Conservation (phyloP, 2,329 filamentous ascomycete genomes). For the Aspergillus quadrilineatus region DNA sequence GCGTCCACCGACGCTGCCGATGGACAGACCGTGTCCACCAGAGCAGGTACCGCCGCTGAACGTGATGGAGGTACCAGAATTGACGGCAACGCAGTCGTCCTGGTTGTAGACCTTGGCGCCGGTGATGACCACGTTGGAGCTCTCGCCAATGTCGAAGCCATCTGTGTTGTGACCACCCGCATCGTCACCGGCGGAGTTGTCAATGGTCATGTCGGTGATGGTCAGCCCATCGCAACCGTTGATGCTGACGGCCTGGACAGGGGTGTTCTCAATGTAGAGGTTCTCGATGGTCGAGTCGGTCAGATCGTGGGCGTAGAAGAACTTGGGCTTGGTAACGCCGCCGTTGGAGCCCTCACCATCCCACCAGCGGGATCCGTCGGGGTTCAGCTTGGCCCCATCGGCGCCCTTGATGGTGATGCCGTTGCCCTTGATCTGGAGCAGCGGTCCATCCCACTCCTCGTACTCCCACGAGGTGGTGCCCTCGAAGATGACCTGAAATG, state of each 20-base stretch:
- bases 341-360: conserved; percentile 61
- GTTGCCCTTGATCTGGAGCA: conserved; percentile 61
- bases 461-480: conserved; percentile 66
- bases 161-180: conserved; percentile 55
- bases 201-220: conserved; percentile 54
- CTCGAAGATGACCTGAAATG: conserved; percentile 56
- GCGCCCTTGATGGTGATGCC: conserved; percentile 55
- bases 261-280: conserved; percentile 39
- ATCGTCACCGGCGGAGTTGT: conserved; percentile 57
- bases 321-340: conserved; percentile 65
- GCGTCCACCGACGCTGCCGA: conserved; percentile 60
- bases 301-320: conserved; percentile 53
- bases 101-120: conserved; percentile 57
- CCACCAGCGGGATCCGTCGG: conserved; percentile 60
- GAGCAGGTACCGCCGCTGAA: conserved; percentile 33
- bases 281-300: conserved; percentile 34
- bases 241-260: conserved; percentile 39
- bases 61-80: conserved; percentile 50
- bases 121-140: conserved; percentile 50
- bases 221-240: conserved; percentile 50
- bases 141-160: conserved; percentile 40
- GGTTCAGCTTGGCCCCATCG: conserved; percentile 54
- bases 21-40: conserved; percentile 54
- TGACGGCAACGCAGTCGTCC: conserved; percentile 61
- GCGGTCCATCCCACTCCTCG: conserved; percentile 63